These are phyloP conservation scores for Rhizopogon vesiculosus DNA, from an alignment of 768 basidiomycete species.

Conservation along the genomic window DNA sequence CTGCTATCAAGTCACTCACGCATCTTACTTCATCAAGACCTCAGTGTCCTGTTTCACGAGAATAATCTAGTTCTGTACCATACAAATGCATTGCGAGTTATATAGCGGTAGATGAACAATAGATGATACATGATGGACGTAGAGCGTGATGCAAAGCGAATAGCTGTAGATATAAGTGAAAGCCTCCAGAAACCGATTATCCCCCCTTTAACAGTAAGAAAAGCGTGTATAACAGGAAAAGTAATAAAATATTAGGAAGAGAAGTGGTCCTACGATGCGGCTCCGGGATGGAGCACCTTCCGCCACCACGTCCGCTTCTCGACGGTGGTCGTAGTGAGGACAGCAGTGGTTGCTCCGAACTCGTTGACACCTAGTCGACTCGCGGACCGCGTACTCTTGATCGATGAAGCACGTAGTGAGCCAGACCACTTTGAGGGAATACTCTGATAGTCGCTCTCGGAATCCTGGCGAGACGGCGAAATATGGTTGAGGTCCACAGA, in stretches of 20 bases:
- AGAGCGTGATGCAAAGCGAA: not conserved
- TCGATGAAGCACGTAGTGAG: conserved; percentile 6
- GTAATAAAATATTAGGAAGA: not conserved
- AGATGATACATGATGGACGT: not conserved
- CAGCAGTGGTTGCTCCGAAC: not conserved
- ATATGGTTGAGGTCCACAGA: conserved; percentile 10
- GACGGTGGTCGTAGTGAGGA: not conserved
- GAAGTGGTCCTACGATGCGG: not conserved
- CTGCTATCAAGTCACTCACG: not conserved
- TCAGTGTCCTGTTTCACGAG: not conserved
- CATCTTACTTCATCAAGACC: not conserved
- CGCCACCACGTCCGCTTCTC: conserved; percentile 28
- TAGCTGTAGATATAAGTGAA: not conserved
- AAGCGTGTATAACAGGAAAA: not conserved
- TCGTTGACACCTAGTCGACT: conserved; percentile 3
- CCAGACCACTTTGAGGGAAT: conserved; percentile 19
- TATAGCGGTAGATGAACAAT: not conserved
- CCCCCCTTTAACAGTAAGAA: not conserved
- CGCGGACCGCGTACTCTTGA: conserved; percentile 14
- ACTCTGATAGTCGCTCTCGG: conserved; percentile 26
- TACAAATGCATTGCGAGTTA: not conserved
- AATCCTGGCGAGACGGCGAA: not conserved
- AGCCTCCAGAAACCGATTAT: not conserved
- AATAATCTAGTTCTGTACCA: not conserved
- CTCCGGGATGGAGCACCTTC: conserved; percentile 18